These are phyloP conservation scores for Chaetomiaceae sp. DNA, from an alignment of 2,329 filamentous ascomycete genomes.

Conservation along the genomic window DNA sequence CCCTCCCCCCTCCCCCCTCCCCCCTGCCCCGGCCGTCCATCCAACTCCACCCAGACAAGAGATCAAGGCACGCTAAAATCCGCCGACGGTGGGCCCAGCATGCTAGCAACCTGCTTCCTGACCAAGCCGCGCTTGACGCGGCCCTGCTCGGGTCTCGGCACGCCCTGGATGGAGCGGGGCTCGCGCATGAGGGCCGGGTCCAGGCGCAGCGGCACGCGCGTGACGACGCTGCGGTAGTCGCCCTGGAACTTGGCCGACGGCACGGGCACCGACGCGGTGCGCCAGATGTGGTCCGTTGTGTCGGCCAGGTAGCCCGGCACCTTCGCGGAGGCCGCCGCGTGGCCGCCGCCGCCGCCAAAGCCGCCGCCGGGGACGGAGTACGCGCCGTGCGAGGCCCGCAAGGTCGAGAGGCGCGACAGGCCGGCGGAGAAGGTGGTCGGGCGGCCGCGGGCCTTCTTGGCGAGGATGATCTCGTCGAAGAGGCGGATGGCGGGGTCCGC, in stretches of 20 bases:
- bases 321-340: slow-evolving; percentile 33
- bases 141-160: slow-evolving; percentile 58
- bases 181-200: slow-evolving; percentile 87
- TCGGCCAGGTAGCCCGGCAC: slow-evolving; percentile 60
- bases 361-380: too few species aligned
- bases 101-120: slow-evolving; percentile 48
- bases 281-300: slow-evolving; percentile 73
- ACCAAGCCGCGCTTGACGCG: slow-evolving; percentile 43
- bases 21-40: too few species aligned
- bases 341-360: slow-evolving; percentile 33
- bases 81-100: slow-evolving; percentile 27
- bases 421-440: slow-evolving; percentile 60
- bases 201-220: slow-evolving; percentile 70
- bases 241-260: slow-evolving; percentile 57
- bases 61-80: slow-evolving; percentile 18
- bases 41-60: not conserved
- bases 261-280: slow-evolving; percentile 56
- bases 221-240: slow-evolving; percentile 55
- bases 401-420: slow-evolving; percentile 54
- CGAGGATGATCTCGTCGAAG: slow-evolving; percentile 78
- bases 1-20: not conserved
- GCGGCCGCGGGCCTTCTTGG: slow-evolving; percentile 64
- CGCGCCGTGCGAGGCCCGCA: slow-evolving; percentile 52
- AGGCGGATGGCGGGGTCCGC: slow-evolving; percentile 63
- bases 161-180: slow-evolving; percentile 80